Conservation (phyloP, 1,139 yeast species). For the Magnusiomyces suaveolens region DNA sequence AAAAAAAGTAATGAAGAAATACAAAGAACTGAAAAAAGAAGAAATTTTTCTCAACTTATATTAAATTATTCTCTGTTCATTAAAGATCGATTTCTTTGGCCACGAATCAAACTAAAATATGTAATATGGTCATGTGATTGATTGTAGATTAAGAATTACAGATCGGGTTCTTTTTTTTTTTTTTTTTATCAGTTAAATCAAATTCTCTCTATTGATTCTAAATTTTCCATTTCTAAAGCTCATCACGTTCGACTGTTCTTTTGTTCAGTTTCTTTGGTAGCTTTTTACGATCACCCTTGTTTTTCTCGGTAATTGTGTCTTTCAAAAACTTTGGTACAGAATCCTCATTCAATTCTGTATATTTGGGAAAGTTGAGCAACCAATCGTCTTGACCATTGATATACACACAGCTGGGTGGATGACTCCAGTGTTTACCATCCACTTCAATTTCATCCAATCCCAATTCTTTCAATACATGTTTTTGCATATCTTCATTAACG, state of each 20-base stretch:
- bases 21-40: too few relatives aligned
- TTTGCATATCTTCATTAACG: neutral
- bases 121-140: too few relatives aligned
- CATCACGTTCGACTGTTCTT: neutral
- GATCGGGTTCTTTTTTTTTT: too few relatives aligned
- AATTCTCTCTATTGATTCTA: too few relatives aligned
- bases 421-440: neutral
- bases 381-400: neutral
- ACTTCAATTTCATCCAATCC: neutral
- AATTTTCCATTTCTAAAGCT: slow-evolving; percentile 2
- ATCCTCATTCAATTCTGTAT: neutral
- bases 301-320: neutral
- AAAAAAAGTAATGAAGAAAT: too few relatives aligned
- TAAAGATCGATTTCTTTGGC: too few relatives aligned
- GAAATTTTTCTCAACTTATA: too few relatives aligned
- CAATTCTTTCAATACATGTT: neutral
- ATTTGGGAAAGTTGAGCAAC: neutral
- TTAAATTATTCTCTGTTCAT: too few relatives aligned
- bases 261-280: neutral
- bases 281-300: neutral
- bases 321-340: neutral
- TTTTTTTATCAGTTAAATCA: too few relatives aligned
- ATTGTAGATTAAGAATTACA: too few relatives aligned
- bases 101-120: too few relatives aligned
- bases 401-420: slow-evolving; percentile 1